phyloP scores from a whole-genome alignment of 208 protist species.

The Trypanosoma scelopori region DNA sequence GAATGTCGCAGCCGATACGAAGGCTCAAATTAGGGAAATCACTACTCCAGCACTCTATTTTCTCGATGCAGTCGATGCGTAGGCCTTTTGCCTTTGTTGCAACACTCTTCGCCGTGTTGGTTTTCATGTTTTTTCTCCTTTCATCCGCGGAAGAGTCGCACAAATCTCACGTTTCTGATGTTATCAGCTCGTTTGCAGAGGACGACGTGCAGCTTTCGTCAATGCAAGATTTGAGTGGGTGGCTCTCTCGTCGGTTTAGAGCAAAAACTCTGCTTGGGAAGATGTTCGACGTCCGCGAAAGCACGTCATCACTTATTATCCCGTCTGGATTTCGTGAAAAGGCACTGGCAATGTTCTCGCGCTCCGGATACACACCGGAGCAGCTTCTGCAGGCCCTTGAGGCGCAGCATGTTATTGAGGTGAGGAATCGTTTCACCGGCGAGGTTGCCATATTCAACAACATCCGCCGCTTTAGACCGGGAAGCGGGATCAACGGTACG shows the following conservation, averaged over 20 bases:
- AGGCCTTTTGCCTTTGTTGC: too few relatives aligned
- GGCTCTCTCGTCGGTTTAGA: not conserved
- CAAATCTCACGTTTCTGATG: too few relatives aligned
- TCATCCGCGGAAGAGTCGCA: too few relatives aligned
- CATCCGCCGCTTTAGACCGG: constrained; percentile 32
- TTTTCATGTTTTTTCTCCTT: too few relatives aligned
- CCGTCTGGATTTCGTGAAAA: constrained; percentile 16
- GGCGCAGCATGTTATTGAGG: constrained; percentile 28
- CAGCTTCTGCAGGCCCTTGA: constrained; percentile 15
- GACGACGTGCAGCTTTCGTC: too few relatives aligned
- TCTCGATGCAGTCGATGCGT: too few relatives aligned
- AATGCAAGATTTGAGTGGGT: too few relatives aligned
- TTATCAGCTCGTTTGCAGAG: too few relatives aligned
- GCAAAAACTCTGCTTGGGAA: not conserved
- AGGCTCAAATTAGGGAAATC: too few relatives aligned
- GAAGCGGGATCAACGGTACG: constrained; percentile 9
- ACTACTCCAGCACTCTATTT: too few relatives aligned
- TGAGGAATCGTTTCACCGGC: constrained; percentile 25
- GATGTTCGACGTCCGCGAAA: constrained; percentile 22
- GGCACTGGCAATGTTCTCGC: constrained; percentile 30
- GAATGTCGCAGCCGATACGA: too few relatives aligned
- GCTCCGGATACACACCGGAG: constrained; percentile 15
- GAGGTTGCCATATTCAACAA: constrained; percentile 39
- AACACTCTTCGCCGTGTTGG: too few relatives aligned
- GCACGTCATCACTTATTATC: constrained; percentile 14